These are phyloP conservation scores for Cicer chorassanicum DNA, from an alignment of 306 rosid genomes.

Conservation along the genomic window DNA sequence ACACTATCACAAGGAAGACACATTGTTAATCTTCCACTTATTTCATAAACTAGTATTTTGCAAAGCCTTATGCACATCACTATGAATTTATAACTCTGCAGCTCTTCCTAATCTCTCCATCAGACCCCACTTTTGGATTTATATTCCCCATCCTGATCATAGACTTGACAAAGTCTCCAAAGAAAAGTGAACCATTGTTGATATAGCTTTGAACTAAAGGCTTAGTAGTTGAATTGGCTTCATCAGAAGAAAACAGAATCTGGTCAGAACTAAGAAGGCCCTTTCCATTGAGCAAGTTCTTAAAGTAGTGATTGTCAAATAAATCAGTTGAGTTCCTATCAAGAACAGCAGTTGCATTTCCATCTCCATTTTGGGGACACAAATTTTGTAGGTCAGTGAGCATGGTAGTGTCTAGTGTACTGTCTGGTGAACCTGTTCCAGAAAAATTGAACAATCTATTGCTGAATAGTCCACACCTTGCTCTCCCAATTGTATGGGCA, in stretches of 20 bases:
- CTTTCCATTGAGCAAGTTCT: slow-evolving; percentile 63
- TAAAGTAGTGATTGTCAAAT: slow-evolving; percentile 83
- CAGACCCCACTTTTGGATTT: slow-evolving; percentile 64
- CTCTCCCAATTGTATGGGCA: slow-evolving; percentile 80
- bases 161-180: slow-evolving; percentile 62
- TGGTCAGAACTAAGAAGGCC: slow-evolving; percentile 87
- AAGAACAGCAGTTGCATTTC: slow-evolving; percentile 56
- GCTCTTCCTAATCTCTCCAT: slow-evolving; percentile 77
- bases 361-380: slow-evolving; percentile 71
- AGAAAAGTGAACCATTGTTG: slow-evolving; percentile 51
- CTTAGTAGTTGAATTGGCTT: slow-evolving; percentile 58
- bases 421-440: slow-evolving; percentile 63
- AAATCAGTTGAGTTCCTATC: slow-evolving; percentile 77
- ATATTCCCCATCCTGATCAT: slow-evolving; percentile 89
- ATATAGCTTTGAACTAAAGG: slow-evolving; percentile 65
- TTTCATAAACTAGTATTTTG: slow-evolving; percentile 11
- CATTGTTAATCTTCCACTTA: slow-evolving; percentile 4
- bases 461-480: slow-evolving; percentile 71
- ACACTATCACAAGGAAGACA: slow-evolving; percentile 1
- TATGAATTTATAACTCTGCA: slow-evolving; percentile 65
- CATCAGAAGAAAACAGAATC: slow-evolving; percentile 55
- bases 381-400: slow-evolving; percentile 61
- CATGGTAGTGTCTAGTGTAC: slow-evolving; percentile 61
- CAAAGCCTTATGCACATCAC: slow-evolving; percentile 13
- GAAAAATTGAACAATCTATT: slow-evolving; percentile 78